Percentiles rank a stretch among this genome's conserved stretches.
phyloP scores from a whole-genome alignment of 495 filamentous ascomycete species.

The Thozetella sp. region DNA sequence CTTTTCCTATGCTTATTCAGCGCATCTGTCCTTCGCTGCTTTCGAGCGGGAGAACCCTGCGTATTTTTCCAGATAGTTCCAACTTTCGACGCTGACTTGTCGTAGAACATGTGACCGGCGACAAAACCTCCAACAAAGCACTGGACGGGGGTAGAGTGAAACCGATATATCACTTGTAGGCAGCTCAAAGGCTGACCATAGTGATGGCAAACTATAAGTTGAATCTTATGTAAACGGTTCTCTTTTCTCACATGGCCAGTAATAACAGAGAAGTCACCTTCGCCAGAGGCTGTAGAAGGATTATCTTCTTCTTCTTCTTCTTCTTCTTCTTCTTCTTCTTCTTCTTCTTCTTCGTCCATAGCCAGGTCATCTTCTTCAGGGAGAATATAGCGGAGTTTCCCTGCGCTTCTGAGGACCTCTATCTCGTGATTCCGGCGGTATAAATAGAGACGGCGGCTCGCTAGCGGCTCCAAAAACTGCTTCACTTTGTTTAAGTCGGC shows the following conservation, averaged over 20 bases:
- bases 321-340: neutral
- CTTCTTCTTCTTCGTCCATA: neutral
- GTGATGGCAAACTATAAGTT: constrained; percentile 3
- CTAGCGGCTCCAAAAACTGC: too few relatives aligned
- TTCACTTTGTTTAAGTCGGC: too few relatives aligned
- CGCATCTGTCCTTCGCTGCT: neutral
- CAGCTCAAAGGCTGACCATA: neutral
- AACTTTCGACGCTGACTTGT: neutral
- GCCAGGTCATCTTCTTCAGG: neutral
- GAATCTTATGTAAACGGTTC: neutral
- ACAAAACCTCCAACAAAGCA: constrained; percentile 3
- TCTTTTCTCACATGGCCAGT: neutral
- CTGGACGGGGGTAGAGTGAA: constrained; percentile 6
- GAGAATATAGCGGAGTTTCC: too few relatives aligned
- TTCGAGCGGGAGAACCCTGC: neutral
- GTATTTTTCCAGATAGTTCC: constrained; percentile 2
- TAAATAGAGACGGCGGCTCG: too few relatives aligned
- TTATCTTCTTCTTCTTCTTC: neutral
- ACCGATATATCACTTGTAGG: constrained; percentile 5
- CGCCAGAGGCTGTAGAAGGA: neutral
- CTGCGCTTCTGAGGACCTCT: too few relatives aligned
- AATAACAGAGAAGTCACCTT: neutral
- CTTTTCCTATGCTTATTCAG: constrained; percentile 2
- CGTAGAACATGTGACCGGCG: constrained; percentile 2
- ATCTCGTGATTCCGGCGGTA: too few relatives aligned